phyloP scores from a whole-genome alignment of 371 early-diverging fungal species.

The Furculomyces boomerangus region DNA sequence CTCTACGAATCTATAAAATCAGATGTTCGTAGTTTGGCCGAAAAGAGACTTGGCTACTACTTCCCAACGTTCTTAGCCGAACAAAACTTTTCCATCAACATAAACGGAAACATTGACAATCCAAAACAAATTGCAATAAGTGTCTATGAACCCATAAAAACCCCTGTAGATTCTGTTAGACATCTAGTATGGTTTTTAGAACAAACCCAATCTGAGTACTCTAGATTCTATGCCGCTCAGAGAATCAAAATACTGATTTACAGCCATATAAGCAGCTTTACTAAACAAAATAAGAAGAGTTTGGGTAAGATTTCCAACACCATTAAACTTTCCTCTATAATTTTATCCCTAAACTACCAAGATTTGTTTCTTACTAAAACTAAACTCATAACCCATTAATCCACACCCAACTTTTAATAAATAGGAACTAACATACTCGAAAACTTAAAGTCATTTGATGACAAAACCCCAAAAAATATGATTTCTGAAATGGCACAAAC shows the following conservation, averaged over 20 bases:
- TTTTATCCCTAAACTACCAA: slow-evolving; percentile 20
- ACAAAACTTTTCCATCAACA: slow-evolving; percentile 9
- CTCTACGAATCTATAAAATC: slow-evolving; percentile 31
- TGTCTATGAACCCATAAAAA: slow-evolving; percentile 28
- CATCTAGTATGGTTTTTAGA: slow-evolving; percentile 50
- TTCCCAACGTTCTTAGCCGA: slow-evolving; percentile 63
- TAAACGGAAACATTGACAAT: slow-evolving; percentile 3
- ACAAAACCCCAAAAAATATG: not conserved
- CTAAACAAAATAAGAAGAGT: slow-evolving; percentile 36
- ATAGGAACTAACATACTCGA: not conserved
- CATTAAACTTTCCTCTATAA: not conserved
- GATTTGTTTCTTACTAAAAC: not conserved
- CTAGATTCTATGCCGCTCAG: slow-evolving; percentile 47
- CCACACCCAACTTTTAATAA: not conserved
- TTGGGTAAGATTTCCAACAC: slow-evolving; percentile 30
- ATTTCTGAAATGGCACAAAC: not conserved
- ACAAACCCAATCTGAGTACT: slow-evolving; percentile 44
- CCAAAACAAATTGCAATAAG: slow-evolving; percentile 22
- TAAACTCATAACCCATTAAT: not conserved
- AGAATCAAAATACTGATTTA: slow-evolving; percentile 46
- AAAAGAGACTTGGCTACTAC: slow-evolving; percentile 49
- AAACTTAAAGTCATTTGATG: slow-evolving; percentile 25
- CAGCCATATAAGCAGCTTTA: slow-evolving; percentile 49
- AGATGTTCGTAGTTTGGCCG: slow-evolving; percentile 43
- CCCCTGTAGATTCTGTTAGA: slow-evolving; percentile 50